phyloP scores from a whole-genome alignment of 345 rosid genomes.

The Erysimum cheiranthoides region DNA sequence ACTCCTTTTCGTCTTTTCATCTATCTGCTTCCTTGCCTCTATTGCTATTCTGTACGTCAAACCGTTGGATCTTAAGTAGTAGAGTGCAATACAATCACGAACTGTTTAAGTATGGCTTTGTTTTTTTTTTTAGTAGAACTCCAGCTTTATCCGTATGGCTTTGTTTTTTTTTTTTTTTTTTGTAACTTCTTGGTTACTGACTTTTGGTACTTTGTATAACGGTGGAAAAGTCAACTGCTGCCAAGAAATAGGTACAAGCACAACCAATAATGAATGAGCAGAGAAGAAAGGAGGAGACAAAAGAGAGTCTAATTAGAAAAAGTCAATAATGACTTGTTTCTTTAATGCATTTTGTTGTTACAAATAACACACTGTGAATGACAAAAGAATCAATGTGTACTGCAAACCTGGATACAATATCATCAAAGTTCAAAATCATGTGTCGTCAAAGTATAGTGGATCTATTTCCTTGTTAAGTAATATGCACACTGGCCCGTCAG shows the following conservation, averaged over 20 bases:
- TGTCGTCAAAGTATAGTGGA: background rate
- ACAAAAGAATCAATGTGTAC: conserved; percentile 30
- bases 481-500: conserved; percentile 31
- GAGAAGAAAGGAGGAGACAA: background rate
- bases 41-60: conserved; percentile 1
- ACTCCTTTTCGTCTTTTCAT: background rate
- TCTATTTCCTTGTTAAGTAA: conserved; percentile 30
- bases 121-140: background rate
- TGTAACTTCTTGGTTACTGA: background rate
- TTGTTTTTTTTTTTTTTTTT: background rate
- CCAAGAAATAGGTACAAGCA: background rate
- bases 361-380: conserved; percentile 13
- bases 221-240: background rate
- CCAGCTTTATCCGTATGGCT: too few species aligned
- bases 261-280: conserved; percentile 4
- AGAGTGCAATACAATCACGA: conserved; percentile 8
- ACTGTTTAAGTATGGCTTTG: background rate
- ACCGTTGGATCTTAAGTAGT: conserved; percentile 19
- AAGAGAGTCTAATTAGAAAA: background rate
- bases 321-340: conserved; percentile 15
- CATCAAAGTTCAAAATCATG: conserved; percentile 35
- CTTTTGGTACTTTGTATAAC: background rate
- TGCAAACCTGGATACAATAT: conserved; percentile 10
- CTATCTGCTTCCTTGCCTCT: conserved; percentile 9
- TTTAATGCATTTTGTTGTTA: conserved; percentile 7